Base-by-base conservation (phyloP, 371 early-diverging fungal species). In the Mortierella sp. region DNA sequence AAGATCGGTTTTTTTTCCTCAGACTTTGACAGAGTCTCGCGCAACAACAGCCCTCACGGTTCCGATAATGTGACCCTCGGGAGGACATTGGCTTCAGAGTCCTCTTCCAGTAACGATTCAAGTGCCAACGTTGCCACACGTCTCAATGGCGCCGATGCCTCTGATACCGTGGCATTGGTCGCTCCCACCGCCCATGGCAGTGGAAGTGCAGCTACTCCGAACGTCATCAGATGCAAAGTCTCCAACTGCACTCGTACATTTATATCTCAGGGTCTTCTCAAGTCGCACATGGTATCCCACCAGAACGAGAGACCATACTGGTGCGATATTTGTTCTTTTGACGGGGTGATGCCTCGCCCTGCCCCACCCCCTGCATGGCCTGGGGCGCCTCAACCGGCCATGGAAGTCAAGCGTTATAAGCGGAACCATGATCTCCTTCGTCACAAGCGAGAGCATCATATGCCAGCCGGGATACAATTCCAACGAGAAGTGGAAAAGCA, bases 401-500 rank as follows among this genome's bases (percentile, higher is more conserved):
- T 45, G 6, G 72, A 65, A 31, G 65, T 65, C n/a, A 73, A 68
- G 45, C 60, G 68, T 10, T 73, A 73, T 46, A 73, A 73, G 28
- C 61, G 74, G 1, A 68, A 73, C 51, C 74, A 73, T 16, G 74
- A 73, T 21, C 56, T 73, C 2, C 52, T 73, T 38, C 55, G 74
- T 16, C 74, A 73, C 39, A 63, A 67, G 31, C 68, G 74, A 6
- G 74, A 73, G 58, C 68, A 73, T 21, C 74, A 73, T n/a, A 61
- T 66, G 1, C 72, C 71, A 1, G 27, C 54, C 14, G 64, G 54
- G 34, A 60, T 71, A 54, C 53, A 59, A 24, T 23, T 63, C 1
- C 59, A 63, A 28, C 30, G 64, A 19, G 60, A 47, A 10, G 26
- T 21, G 0, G 71, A 63, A 19, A 38, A 46, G n/a, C 9, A 38